phyloP scores from a whole-genome alignment of 2,329 filamentous ascomycete species.

The Neofusicoccum cordaticola region DNA sequence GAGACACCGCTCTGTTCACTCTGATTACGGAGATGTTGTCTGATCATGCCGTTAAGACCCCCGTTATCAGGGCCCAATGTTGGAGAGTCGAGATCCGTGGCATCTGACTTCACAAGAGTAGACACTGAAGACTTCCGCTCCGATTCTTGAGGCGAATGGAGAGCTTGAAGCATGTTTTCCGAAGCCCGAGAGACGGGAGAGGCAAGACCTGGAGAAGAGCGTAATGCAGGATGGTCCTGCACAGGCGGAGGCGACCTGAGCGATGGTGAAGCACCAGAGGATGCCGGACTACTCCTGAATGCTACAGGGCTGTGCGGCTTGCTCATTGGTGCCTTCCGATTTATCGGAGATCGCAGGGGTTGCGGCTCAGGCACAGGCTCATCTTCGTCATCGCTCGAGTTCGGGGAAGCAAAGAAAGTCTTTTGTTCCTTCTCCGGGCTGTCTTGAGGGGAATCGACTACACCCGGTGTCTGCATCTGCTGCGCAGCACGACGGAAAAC shows the following conservation, averaged over 20 bases:
- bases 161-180: slow-evolving; percentile 3
- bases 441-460: neutral
- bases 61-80: slow-evolving; percentile 65
- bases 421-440: slow-evolving; percentile 23
- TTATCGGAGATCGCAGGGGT: slow-evolving; percentile 18
- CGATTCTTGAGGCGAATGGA: slow-evolving; percentile 13
- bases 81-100: slow-evolving; percentile 64
- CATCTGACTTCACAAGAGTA: slow-evolving; percentile 20
- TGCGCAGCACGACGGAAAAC: slow-evolving; percentile 47
- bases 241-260: neutral
- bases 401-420: slow-evolving; percentile 33
- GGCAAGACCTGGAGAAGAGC: neutral
- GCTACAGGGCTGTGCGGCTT: slow-evolving; percentile 7
- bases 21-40: slow-evolving; percentile 76
- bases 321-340: slow-evolving; percentile 13
- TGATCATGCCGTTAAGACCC: slow-evolving; percentile 77
- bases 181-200: neutral
- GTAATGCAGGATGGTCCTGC: slow-evolving; percentile 6
- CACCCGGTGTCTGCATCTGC: slow-evolving; percentile 32
- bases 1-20: slow-evolving; percentile 65
- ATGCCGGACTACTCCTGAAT: neutral
- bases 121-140: slow-evolving; percentile 11
- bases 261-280: neutral
- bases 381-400: slow-evolving; percentile 36
- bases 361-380: slow-evolving; percentile 21